Evolutionary conservation across 2,329 filamentous ascomycete genomes (phyloP), one percentile per base, ranked within the genome.

Genomic region (Ophiosphaerella korrae): DNA sequence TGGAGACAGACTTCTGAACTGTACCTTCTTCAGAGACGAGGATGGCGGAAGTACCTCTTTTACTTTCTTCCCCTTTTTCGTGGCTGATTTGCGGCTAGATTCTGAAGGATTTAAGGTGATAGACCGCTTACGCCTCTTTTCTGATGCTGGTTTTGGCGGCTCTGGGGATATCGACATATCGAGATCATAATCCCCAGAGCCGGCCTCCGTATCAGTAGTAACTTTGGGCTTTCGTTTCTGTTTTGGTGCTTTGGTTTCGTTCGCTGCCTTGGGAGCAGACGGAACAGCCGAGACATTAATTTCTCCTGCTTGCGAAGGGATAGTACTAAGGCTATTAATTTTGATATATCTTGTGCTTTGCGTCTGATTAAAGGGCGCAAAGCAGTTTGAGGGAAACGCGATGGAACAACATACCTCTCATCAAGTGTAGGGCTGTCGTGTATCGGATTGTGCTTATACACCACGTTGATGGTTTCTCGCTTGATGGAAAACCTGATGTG

Each of bases 361-460:
- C 3, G 21, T 21, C 7, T 21, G 36, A 23, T 8, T 2, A 39
- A 7, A 5, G 11, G 11, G 5, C 8, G 36, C 7, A 39, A 6
- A 6, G 23, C 8, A 13, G 13, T 16, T 13, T 13, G 12, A 7
- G 12, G 16, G 5, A 34, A 14, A 3, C 1, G 18, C 35, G 14
- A 18, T 26, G 29, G 13, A 40, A 9, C 31, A 23, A 60, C 65
- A 16, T 57, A 68, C 66, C 54, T 58, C n/a, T 65, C 43, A 14
- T 36, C 43, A 21, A 46, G 50, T 23, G 12, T 34, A 34, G 42
- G 52, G 23, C 56, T 58, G n/a, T 49, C 58, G 47, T 73, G 70
- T 23, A 73, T 67, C 4, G 66, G 68, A 33, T 71, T 72, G 44
- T 73, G 70, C 41, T 67, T 69, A 44, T 74, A 74, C 18, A 73